phyloP scores from a whole-genome alignment of 169 alveolate species.

The Theileria annulata region DNA sequence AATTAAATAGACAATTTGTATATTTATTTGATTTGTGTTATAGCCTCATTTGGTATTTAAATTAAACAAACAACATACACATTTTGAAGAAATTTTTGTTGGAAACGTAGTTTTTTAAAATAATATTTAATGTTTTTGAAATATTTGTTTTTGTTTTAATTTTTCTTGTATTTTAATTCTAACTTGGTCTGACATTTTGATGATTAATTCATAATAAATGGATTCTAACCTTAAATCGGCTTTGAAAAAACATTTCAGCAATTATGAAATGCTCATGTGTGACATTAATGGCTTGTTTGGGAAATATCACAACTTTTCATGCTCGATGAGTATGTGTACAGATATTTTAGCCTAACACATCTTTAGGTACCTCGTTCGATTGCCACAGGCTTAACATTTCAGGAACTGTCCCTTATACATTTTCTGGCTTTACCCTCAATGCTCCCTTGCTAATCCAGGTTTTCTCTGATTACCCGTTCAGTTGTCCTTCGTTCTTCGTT shows the following conservation, averaged over 20 bases:
- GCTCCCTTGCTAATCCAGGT: conserved; percentile 40
- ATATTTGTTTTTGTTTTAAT: neutral
- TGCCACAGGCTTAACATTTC: conserved; percentile 19
- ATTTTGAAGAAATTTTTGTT: neutral
- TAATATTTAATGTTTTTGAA: neutral
- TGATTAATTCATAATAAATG: neutral
- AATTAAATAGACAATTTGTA: neutral
- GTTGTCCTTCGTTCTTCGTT: conserved; percentile 33
- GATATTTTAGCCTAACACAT: neutral
- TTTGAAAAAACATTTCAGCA: conserved; percentile 27
- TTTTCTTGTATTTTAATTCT: neutral
- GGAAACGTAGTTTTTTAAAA: conserved; percentile 3
- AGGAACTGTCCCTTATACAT: conserved; percentile 45
- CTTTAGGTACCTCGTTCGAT: conserved; percentile 18
- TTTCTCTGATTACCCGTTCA: conserved; percentile 26
- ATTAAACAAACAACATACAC: neutral
- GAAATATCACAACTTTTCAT: conserved; percentile 3
- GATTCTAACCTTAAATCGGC: conserved; percentile 4
- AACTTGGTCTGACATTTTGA: neutral
- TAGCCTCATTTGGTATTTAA: neutral
- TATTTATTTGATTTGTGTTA: neutral
- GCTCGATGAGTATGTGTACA: conserved; percentile 26
- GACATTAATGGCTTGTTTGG: conserved; percentile 17
- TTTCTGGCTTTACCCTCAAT: conserved; percentile 2
- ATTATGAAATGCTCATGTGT: conserved; percentile 9